Conservation (phyloP, 768 basidiomycete genomes). For the Lactarius hatsudake region DNA sequence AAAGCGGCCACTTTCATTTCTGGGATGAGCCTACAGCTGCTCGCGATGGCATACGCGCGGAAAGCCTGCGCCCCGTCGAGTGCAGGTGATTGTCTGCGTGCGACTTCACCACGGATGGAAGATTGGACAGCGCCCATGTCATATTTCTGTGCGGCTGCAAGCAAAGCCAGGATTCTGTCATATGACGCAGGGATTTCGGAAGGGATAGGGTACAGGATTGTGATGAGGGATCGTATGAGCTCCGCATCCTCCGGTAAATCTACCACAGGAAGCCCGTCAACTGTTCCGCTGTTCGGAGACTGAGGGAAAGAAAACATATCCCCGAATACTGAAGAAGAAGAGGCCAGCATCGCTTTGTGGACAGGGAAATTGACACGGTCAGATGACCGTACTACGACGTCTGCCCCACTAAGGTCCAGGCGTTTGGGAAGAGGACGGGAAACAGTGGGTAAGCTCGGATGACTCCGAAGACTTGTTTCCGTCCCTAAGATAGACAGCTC, state of each 20-base stretch:
- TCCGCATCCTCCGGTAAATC: slow-evolving; percentile 24
- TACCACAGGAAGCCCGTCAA: slow-evolving; percentile 12
- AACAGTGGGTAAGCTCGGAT: background rate
- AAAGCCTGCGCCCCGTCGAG: slow-evolving; percentile 5
- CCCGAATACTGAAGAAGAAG: slow-evolving; percentile 37
- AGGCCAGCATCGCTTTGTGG: background rate
- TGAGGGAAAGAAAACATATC: slow-evolving; percentile 35
- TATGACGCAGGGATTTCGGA: background rate
- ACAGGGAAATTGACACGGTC: background rate
- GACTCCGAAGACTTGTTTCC: background rate
- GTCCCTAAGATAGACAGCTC: background rate
- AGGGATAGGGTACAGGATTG: slow-evolving; percentile 20
- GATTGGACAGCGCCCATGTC: slow-evolving; percentile 21
- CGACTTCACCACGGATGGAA: background rate
- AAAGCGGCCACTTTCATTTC: background rate
- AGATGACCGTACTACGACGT: background rate
- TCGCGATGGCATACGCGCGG: slow-evolving; percentile 25
- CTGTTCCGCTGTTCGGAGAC: slow-evolving; percentile 8
- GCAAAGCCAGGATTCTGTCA: background rate
- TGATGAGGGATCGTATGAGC: slow-evolving; percentile 18
- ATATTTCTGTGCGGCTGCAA: slow-evolving; percentile 30
- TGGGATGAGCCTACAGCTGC: background rate
- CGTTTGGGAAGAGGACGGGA: slow-evolving; percentile 31
- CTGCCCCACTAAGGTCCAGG: background rate
- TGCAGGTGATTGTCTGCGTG: background rate